Evolutionary conservation across 2,329 filamentous ascomycete species (phyloP).

Genomic region (Apiospora marii): DNA sequence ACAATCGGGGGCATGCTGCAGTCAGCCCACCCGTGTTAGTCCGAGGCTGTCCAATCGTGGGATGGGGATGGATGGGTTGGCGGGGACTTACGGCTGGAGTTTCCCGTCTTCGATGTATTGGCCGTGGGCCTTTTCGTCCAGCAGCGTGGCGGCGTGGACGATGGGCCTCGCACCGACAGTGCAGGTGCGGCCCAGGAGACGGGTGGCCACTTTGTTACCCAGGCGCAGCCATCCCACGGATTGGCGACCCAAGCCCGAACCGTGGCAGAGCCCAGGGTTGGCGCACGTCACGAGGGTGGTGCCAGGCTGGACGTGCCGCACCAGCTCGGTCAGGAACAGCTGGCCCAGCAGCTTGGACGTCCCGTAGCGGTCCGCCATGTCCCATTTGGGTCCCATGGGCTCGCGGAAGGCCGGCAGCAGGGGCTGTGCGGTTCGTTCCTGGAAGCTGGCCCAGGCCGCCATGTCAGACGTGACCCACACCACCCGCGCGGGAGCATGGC

Average conservation of each 20-base stretch:
- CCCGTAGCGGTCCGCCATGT: slow-evolving; percentile 33
- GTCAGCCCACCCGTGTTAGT: neutral
- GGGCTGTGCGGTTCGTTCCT: neutral
- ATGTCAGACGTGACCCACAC: no score
- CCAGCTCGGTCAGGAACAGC: slow-evolving; percentile 43
- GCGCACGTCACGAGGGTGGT: slow-evolving; percentile 23
- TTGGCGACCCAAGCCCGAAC: slow-evolving; percentile 31
- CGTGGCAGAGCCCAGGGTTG: slow-evolving; percentile 31
- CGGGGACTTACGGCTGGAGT: slow-evolving; percentile 30
- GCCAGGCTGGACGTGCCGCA: slow-evolving; percentile 32
- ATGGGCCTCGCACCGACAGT: slow-evolving; percentile 31
- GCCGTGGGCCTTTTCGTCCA: slow-evolving; percentile 32
- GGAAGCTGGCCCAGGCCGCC: no score
- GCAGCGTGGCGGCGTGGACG: slow-evolving; percentile 30
- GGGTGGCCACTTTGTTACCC: slow-evolving; percentile 25
- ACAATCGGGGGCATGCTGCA: slow-evolving; percentile 33
- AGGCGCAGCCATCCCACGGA: slow-evolving; percentile 23
- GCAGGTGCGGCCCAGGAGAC: slow-evolving; percentile 26
- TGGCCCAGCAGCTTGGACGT: slow-evolving; percentile 43
- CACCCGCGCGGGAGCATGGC: no score
- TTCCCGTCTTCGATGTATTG: slow-evolving; percentile 32
- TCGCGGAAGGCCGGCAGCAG: slow-evolving; percentile 22
- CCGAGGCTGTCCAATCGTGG: no score
- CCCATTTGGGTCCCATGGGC: neutral
- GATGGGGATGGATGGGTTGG: no score